Conservation (phyloP, 2,329 filamentous ascomycete species). For the Aspergillus viridinutans region DNA sequence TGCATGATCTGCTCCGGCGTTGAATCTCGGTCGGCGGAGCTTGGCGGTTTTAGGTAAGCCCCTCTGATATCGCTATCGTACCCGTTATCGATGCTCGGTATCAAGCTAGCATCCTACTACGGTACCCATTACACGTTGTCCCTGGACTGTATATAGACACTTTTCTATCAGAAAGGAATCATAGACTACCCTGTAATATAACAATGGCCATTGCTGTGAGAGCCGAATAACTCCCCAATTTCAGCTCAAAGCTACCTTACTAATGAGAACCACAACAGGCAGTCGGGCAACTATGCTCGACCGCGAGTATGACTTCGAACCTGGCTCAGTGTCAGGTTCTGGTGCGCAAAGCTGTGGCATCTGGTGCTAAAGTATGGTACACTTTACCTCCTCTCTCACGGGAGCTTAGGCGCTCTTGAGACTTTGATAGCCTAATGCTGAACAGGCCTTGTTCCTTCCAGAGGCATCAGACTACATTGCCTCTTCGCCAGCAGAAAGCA, state of each 20-base stretch:
- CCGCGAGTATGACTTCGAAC: conserved; percentile 71
- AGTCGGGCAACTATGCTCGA: conserved; percentile 85
- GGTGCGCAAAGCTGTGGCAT: conserved; percentile 66
- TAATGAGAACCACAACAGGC: conserved; percentile 52
- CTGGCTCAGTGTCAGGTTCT: conserved; percentile 71
- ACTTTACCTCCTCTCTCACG: background rate
- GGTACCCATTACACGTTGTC: background rate
- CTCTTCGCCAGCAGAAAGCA: conserved; percentile 60
- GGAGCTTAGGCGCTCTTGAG: too few relatives aligned
- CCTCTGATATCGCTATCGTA: conserved; percentile 3
- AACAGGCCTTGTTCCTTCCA: conserved; percentile 76
- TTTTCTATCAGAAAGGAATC: background rate
- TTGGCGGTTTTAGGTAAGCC: conserved; percentile 20
- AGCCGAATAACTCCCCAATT: background rate
- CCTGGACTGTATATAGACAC: background rate
- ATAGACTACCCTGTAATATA: background rate
- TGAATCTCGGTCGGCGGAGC: conserved; percentile 9
- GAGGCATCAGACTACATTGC: conserved; percentile 90
- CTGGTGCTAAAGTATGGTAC: conserved; percentile 67
- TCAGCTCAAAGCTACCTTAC: background rate
- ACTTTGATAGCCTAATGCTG: conserved; percentile 3
- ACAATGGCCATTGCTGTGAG: conserved; percentile 30
- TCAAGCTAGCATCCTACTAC: background rate
- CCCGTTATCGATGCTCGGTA: background rate
- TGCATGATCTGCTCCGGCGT: conserved; percentile 10